Evolutionary conservation across 2,329 filamentous ascomycete species (phyloP), one percentile per base, ranked within the genome.

Genomic region (Diaporthe citri): DNA sequence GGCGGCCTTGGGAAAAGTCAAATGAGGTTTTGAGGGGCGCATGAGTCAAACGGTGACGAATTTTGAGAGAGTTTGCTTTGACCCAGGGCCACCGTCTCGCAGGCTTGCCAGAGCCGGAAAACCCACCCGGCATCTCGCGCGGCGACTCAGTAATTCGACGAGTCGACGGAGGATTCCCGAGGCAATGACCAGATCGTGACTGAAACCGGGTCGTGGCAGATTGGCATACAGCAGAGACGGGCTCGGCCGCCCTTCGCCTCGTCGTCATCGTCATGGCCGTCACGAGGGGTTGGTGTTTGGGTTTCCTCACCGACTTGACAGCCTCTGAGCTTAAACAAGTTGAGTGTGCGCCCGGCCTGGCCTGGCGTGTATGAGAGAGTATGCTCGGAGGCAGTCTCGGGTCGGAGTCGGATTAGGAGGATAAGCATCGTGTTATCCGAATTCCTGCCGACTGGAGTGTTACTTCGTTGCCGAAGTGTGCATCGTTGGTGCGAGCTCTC

Each of bases 41-140:
- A 69, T 41, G 64, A 69, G 64, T 69, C 64, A 69, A 69, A 69
- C 64, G 64, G 64, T 69, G 64, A 55, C 64, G 64, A 69, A 39
- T 46, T 55, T 20, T 39, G 48, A 52, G 62, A 51, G 64, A 69
- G 34, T 69, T 41, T 69, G 64, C 64, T 55, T 55, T 69, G 64
- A 69, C 64, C 64, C 31, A 67, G 48, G 48, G 34, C 48, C 64
- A 69, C 64, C 64, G 64, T 55, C 64, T 69, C 64, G 48, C 46
- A 55, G 48, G 64, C 48, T 41, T 69, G 64, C 48, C 64, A 55
- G 46, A n/a, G 46, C 46, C 46, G 64, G 64, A 51, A 25, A 67
- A 67, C 64, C 64, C 64, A 52, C 64, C 64, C 64, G 64, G 64
- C 64, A 67, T 52, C 64, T 67, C 64, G 64, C 64, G 43, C 64